Evolutionary conservation across 371 early-diverging fungal species (phyloP).

Genomic region (Batkoa obscura): DNA sequence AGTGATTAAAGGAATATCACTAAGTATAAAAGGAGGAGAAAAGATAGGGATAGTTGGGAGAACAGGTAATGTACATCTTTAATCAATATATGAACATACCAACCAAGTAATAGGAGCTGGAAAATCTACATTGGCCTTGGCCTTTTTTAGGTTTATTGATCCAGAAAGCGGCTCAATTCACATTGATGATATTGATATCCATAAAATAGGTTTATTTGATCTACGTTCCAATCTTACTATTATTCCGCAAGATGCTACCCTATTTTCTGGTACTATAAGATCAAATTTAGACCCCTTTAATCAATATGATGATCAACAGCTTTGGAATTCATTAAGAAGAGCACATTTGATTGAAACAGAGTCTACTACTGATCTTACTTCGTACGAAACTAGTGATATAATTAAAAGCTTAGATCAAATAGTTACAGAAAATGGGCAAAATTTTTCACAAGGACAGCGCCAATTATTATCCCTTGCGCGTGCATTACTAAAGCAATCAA

Average conservation of each 20-base stretch:
- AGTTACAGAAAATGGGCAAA: conserved; percentile 44
- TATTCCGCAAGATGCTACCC: conserved; percentile 49
- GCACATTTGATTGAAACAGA: conserved; percentile 15
- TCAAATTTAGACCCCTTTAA: conserved; percentile 45
- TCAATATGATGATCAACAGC: conserved; percentile 27
- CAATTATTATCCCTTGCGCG: conserved; percentile 66
- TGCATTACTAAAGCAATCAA: conserved; percentile 39
- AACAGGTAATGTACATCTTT: conserved; percentile 9
- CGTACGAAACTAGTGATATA: conserved; percentile 8
- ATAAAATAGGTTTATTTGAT: conserved; percentile 33
- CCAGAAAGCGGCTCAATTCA: conserved; percentile 31
- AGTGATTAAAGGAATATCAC: conserved; percentile 30
- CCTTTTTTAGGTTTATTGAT: conserved; percentile 51
- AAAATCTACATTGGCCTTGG: conserved; percentile 40
- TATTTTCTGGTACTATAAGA: conserved; percentile 42
- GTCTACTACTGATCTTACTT: background rate
- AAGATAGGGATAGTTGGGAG: conserved; percentile 45
- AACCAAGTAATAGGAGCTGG: conserved; percentile 18
- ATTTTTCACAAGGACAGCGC: conserved; percentile 59
- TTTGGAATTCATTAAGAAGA: conserved; percentile 43
- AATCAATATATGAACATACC: no score
- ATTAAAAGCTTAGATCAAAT: conserved; percentile 21
- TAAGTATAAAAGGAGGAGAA: conserved; percentile 25
- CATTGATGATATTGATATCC: conserved; percentile 47
- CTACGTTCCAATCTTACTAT: conserved; percentile 41